A percentile compares a stretch with the other conserved stretches of the same genome.
Conservation (phyloP, 768 basidiomycete genomes). For the Pleurotus pulmonarius region DNA sequence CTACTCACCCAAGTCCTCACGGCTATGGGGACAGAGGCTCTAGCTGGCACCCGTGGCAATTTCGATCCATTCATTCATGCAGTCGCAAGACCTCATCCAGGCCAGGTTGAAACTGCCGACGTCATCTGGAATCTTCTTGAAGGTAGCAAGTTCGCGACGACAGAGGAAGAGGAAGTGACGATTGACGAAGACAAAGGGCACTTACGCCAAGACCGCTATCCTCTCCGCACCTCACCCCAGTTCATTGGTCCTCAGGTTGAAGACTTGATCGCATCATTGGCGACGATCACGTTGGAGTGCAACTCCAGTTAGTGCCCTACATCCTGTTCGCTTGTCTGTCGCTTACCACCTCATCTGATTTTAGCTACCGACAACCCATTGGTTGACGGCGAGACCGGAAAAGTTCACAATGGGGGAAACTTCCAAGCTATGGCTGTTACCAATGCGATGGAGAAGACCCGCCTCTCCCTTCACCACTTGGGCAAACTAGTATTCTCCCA, state of each 20-base stretch:
- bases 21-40: slow-evolving; percentile 77
- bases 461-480: slow-evolving; percentile 65
- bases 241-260: slow-evolving; percentile 80
- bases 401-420: slow-evolving; percentile 78
- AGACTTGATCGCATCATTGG: slow-evolving; percentile 61
- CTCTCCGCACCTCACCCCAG: slow-evolving; percentile 68
- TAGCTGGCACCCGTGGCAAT: slow-evolving; percentile 61
- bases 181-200: slow-evolving; percentile 65
- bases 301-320: slow-evolving; percentile 60
- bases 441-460: slow-evolving; percentile 83
- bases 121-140: slow-evolving; percentile 60
- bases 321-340: slow-evolving; percentile 3
- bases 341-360: neutral
- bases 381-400: slow-evolving; percentile 61
- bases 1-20: slow-evolving; percentile 69
- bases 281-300: slow-evolving; percentile 63
- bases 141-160: slow-evolving; percentile 55
- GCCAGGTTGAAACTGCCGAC: slow-evolving; percentile 65
- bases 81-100: slow-evolving; percentile 71
- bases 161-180: slow-evolving; percentile 60
- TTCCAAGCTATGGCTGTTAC: slow-evolving; percentile 84
- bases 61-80: slow-evolving; percentile 73
- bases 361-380: slow-evolving; percentile 84
- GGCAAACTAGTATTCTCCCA: slow-evolving; percentile 73
- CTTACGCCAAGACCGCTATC: slow-evolving; percentile 72